A percentile compares a stretch with the other conserved stretches of the same genome.
Evolutionary conservation across 2,329 filamentous ascomycete species (phyloP).

Genomic region (Sodiomyces alkalinus): DNA sequence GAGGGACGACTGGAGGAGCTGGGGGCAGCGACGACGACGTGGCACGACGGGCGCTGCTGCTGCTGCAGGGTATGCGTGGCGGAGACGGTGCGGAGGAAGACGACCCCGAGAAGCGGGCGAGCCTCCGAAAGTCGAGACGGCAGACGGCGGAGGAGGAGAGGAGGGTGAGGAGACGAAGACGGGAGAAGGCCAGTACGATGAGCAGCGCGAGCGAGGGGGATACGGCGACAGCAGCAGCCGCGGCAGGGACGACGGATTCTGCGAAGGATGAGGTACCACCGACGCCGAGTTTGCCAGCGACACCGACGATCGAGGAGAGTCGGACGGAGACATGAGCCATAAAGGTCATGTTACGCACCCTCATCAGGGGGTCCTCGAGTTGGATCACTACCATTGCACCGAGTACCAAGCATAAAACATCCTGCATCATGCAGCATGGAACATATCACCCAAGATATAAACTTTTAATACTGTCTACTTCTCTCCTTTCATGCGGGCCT

Average conservation of each 20-base stretch:
- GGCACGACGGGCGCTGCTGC: conserved; percentile 65
- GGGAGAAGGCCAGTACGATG: conserved; percentile 39
- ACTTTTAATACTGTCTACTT: too few species aligned
- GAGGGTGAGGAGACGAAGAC: conserved; percentile 47
- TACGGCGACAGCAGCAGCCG: conserved; percentile 4
- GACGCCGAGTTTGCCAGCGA: too few species aligned
- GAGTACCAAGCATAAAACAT: too few species aligned
- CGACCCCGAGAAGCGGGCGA: conserved; percentile 37
- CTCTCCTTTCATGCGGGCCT: too few species aligned
- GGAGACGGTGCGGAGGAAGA: conserved; percentile 41
- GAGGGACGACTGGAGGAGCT: too few species aligned
- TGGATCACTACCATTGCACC: too few species aligned
- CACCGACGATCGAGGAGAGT: conserved; percentile 6
- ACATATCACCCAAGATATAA: too few species aligned
- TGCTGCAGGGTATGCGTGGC: conserved; percentile 71
- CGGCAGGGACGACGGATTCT: conserved; percentile 4
- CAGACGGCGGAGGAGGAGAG: conserved; percentile 72
- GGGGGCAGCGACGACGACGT: conserved; percentile 71
- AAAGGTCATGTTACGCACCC: too few species aligned
- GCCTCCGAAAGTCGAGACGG: conserved; percentile 42
- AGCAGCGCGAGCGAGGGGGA: conserved; percentile 11
- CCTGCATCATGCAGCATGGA: too few species aligned
- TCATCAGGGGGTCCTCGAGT: too few species aligned
- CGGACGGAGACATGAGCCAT: conserved; percentile 7
- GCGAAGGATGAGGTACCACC: conserved; percentile 8